Evolutionary conservation across 2,329 filamentous ascomycete genomes (phyloP).

Genomic region (Arachnomyces sp.): DNA sequence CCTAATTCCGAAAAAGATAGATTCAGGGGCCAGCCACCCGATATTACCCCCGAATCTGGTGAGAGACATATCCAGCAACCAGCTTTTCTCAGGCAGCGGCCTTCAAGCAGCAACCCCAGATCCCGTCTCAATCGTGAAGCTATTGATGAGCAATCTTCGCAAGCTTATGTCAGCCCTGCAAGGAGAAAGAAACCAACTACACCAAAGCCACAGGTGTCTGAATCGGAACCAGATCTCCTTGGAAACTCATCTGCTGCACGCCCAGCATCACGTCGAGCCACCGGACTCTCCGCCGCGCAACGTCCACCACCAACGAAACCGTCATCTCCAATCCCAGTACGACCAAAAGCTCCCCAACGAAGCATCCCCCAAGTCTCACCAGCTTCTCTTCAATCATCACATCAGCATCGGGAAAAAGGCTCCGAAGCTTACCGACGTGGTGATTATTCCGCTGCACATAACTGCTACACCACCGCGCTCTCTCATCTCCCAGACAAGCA

Average conservation of each 20-base stretch:
- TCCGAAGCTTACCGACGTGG: constrained; percentile 89
- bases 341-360: constrained; percentile 43
- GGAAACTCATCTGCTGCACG: constrained; percentile 37
- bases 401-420: constrained; percentile 69
- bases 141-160: constrained; percentile 70
- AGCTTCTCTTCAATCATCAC: constrained; percentile 64
- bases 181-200: constrained; percentile 63
- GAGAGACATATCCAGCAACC: constrained; percentile 35
- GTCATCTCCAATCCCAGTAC: constrained; percentile 36
- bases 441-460: constrained; percentile 80
- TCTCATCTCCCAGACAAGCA: constrained; percentile 67
- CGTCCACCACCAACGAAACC: constrained; percentile 35
- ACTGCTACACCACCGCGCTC: constrained; percentile 72
- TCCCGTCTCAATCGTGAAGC: constrained; percentile 63
- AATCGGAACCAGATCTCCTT: constrained; percentile 57
- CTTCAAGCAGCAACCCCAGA: constrained; percentile 40
- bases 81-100: constrained; percentile 52
- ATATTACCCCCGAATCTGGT: constrained; percentile 38
- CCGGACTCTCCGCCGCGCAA: constrained; percentile 27
- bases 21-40: constrained; percentile 44
- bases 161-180: constrained; percentile 82
- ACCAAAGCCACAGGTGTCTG: constrained; percentile 35
- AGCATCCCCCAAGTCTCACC: constrained; percentile 58
- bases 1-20: constrained; percentile 6
- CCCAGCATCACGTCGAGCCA: constrained; percentile 26